Evolutionary conservation across 257 asterid species (phyloP).

Genomic region (Anisodus tanguticus): DNA sequence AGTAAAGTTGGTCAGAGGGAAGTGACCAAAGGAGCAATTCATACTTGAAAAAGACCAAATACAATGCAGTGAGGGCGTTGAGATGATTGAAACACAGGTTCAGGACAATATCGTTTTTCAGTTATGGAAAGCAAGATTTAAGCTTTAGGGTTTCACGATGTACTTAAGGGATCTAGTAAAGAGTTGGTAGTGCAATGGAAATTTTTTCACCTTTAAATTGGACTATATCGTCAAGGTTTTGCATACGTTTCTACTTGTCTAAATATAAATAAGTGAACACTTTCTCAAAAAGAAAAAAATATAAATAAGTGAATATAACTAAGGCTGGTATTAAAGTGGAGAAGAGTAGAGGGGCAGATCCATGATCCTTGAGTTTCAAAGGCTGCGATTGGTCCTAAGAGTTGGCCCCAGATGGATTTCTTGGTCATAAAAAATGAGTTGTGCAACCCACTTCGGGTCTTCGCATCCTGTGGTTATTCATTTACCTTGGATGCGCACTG

Average conservation of each 20-base stretch:
- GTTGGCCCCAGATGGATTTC: too few species aligned
- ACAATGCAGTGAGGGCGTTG: neutral
- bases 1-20: neutral
- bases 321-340: neutral
- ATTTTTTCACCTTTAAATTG: neutral
- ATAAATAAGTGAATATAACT: neutral
- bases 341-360: too few species aligned
- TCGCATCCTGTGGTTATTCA: neutral
- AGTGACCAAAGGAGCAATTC: neutral
- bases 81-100: neutral
- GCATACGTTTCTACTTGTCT: neutral
- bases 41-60: conserved; percentile 10
- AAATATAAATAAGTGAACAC: neutral
- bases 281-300: too few species aligned
- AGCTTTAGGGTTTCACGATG: neutral
- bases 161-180: neutral
- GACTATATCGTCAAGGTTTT: neutral
- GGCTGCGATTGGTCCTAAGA: too few species aligned
- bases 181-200: neutral
- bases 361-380: too few species aligned
- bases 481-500: neutral
- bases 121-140: neutral
- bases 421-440: too few species aligned
- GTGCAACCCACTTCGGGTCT: neutral
- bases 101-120: neutral